A percentile compares a stretch with the other conserved stretches of the same genome.
phyloP scores from a whole-genome alignment of 768 basidiomycete genomes.

The Fibroporia radiculosa region DNA sequence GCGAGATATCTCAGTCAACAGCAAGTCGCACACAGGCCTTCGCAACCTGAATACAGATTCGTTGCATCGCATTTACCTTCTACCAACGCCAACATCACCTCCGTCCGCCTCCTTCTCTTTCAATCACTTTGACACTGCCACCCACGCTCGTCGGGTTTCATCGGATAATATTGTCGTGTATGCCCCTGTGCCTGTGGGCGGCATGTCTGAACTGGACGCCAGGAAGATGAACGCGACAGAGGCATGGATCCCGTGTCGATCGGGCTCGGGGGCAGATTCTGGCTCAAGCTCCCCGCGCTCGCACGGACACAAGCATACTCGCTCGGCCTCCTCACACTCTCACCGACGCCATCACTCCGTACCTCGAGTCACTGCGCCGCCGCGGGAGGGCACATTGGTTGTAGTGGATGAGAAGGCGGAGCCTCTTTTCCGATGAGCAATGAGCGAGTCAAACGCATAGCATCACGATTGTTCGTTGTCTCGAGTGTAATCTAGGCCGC shows the following conservation, averaged over 20 bases:
- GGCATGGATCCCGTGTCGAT: conserved; percentile 47
- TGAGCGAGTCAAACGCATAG: background rate
- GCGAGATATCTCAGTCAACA: conserved; percentile 15
- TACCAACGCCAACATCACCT: conserved; percentile 33
- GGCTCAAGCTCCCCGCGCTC: conserved; percentile 20
- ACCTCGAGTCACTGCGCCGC: conserved; percentile 10
- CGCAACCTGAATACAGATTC: conserved; percentile 20
- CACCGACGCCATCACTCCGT: conserved; percentile 22
- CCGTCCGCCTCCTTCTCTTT: conserved; percentile 9
- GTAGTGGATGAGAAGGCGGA: conserved; percentile 3
- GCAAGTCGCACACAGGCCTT: conserved; percentile 26
- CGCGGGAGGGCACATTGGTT: background rate
- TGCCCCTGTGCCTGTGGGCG: conserved; percentile 55
- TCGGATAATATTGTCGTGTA: conserved; percentile 41
- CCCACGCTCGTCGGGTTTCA: conserved; percentile 10
- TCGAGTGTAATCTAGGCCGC: background rate
- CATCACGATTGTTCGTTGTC: background rate
- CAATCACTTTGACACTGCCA: conserved; percentile 8
- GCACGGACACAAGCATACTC: conserved; percentile 20
- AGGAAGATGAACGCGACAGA: conserved; percentile 47
- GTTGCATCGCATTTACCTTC: conserved; percentile 57
- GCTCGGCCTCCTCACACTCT: conserved; percentile 10
- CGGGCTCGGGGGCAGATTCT: conserved; percentile 13
- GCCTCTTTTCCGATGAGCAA: background rate
- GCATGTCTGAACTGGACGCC: conserved; percentile 46